phyloP scores from a whole-genome alignment of 768 basidiomycete genomes.

The Dictyophora rubrovolvata region DNA sequence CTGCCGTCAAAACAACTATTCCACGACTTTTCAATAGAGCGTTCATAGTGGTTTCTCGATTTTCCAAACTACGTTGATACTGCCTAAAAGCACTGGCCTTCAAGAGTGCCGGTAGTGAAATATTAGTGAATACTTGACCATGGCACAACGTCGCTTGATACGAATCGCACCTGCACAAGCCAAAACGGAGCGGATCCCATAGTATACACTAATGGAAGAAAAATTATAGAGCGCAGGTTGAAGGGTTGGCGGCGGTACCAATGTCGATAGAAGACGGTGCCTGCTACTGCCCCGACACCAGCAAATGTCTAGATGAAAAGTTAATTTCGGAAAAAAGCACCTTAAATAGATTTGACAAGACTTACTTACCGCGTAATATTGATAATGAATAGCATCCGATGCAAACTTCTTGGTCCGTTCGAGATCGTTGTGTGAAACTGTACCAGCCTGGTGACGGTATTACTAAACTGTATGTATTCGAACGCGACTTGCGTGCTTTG shows the following conservation, averaged over 20 bases:
- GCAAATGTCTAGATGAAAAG: neutral
- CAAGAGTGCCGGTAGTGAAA: neutral
- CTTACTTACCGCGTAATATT: neutral
- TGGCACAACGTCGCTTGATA: neutral
- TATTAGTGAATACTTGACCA: neutral
- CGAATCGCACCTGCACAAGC: neutral
- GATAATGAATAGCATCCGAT: neutral
- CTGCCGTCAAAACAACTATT: neutral
- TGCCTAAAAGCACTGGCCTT: neutral
- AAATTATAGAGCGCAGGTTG: neutral
- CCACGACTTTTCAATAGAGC: neutral
- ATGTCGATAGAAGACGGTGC: neutral
- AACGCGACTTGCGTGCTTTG: neutral
- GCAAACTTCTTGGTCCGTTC: conserved; percentile 5
- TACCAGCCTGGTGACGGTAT: neutral
- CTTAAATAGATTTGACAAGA: neutral
- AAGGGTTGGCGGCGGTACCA: conserved; percentile 4
- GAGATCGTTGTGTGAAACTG: conserved; percentile 3
- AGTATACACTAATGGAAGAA: neutral
- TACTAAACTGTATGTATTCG: neutral
- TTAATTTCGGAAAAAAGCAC: neutral
- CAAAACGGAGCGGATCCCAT: neutral
- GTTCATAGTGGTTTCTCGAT: neutral
- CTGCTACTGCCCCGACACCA: neutral
- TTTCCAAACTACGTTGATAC: neutral